Evolutionary conservation across 331 rosid genomes (phyloP).

Genomic region (Pyrus hybrid): DNA sequence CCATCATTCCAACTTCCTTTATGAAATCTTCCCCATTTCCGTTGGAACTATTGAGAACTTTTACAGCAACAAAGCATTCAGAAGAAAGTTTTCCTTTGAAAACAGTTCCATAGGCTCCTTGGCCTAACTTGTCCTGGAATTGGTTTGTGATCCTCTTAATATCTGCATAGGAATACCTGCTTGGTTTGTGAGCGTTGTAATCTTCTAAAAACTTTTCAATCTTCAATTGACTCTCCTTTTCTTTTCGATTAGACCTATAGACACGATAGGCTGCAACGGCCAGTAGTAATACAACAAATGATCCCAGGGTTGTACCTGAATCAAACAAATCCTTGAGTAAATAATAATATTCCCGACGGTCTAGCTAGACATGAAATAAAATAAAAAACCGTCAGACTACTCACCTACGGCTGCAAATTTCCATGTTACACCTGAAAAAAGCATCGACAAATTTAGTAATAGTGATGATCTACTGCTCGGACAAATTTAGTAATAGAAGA

Average conservation of each 20-base stretch:
- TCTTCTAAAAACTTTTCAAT: conserved; percentile 1
- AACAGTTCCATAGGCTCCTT: conserved; percentile 7
- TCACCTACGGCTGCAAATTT: not conserved
- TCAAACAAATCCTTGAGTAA: not conserved
- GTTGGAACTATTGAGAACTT: not conserved
- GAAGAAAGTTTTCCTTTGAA: not conserved
- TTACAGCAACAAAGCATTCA: conserved; percentile 1
- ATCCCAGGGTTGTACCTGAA: conserved; percentile 1
- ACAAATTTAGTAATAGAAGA: not conserved
- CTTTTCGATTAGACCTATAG: not conserved
- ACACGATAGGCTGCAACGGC: not conserved
- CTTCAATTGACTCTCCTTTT: not conserved
- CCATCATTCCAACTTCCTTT: not conserved
- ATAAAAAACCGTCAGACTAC: not conserved
- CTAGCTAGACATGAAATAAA: not conserved
- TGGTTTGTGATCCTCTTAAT: no score
- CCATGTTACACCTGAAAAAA: not conserved
- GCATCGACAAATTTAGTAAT: not conserved
- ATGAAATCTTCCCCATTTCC: conserved; percentile 6
- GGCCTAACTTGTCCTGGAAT: not conserved
- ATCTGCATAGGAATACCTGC: conserved; percentile 1
- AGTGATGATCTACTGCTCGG: no score
- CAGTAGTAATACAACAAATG: not conserved
- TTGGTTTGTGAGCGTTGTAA: not conserved
- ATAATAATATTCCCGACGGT: no score